Conservation (phyloP, 257 asterid genomes). For the Lavandula angustifolia region DNA sequence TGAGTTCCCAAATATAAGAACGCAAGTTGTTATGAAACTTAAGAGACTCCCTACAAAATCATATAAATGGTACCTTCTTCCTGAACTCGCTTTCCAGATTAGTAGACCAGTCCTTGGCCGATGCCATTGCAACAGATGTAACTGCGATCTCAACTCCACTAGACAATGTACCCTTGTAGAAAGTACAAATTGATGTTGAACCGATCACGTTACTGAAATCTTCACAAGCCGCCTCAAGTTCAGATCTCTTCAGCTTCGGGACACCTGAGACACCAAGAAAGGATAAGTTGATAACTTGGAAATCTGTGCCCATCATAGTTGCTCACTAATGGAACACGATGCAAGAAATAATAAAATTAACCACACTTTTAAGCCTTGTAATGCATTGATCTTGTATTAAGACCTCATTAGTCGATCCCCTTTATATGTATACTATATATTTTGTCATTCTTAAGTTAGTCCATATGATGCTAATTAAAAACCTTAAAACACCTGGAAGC, state of each 20-base stretch:
- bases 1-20: no score
- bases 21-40: no score
- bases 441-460: neutral
- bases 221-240: slow-evolving; percentile 88
- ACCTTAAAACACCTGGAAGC: neutral
- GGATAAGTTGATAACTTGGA: neutral
- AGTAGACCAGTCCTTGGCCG: slow-evolving; percentile 77
- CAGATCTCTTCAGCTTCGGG: slow-evolving; percentile 78
- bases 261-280: slow-evolving; percentile 55
- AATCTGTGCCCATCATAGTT: neutral
- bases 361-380: neutral
- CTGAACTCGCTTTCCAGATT: slow-evolving; percentile 67
- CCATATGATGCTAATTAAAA: neutral
- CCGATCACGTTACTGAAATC: slow-evolving; percentile 90
- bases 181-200: slow-evolving; percentile 55
- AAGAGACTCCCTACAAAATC: neutral
- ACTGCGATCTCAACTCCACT: slow-evolving; percentile 94
- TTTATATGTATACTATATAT: neutral
- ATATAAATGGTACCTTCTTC: slow-evolving; percentile 55
- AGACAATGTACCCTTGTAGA: slow-evolving; percentile 85
- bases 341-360: slow-evolving; percentile 1
- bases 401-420: neutral
- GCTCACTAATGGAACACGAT: slow-evolving; percentile 3
- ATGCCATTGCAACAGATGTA: slow-evolving; percentile 52
- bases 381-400: slow-evolving; percentile 1